Evolutionary conservation across 192 early-diverging fungal species (phyloP).

Genomic region (Umbelopsis sp.): DNA sequence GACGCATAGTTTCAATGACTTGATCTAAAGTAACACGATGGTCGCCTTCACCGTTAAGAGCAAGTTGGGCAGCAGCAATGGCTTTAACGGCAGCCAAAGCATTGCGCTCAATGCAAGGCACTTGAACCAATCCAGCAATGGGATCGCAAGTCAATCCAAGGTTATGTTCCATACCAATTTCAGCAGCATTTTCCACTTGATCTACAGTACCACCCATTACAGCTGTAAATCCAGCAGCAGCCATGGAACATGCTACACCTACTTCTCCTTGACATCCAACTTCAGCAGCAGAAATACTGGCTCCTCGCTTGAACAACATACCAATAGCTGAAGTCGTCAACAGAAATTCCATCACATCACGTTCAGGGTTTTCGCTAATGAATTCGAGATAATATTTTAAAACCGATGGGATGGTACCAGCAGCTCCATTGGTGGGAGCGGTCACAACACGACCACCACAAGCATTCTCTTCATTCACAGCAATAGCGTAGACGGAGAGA

Average conservation of each 20-base stretch:
- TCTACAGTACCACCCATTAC: conserved; percentile 91
- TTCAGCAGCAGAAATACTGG: conserved; percentile 90
- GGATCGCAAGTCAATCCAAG: conserved; percentile 88
- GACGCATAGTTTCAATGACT: conserved; percentile 94
- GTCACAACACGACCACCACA: conserved; percentile 86
- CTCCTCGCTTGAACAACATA: conserved; percentile 96
- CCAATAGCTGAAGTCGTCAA: conserved; percentile 93
- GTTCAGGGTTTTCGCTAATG: conserved; percentile 81
- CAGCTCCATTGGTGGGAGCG: conserved; percentile 95
- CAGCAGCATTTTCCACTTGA: conserved; percentile 95
- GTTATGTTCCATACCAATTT: conserved; percentile 95
- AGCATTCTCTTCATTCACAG: conserved; percentile 94
- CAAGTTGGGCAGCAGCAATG: conserved; percentile 92
- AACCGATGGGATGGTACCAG: conserved; percentile 92
- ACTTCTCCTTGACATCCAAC: conserved; percentile 99
- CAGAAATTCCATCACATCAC: conserved; percentile 90
- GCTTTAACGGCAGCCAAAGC: conserved; percentile 95
- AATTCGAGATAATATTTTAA: conserved; percentile 97
- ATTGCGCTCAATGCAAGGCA: conserved; percentile 97
- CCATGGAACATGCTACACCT: conserved; percentile 97
- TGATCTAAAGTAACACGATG: conserved; percentile 93
- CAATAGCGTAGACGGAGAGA: conserved; percentile 91
- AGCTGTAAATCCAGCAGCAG: conserved; percentile 91
- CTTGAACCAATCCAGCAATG: conserved; percentile 89
- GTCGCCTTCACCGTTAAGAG: conserved; percentile 89